phyloP scores from a whole-genome alignment of 192 early-diverging fungal species.

The Martensiomyces pterosporus region DNA sequence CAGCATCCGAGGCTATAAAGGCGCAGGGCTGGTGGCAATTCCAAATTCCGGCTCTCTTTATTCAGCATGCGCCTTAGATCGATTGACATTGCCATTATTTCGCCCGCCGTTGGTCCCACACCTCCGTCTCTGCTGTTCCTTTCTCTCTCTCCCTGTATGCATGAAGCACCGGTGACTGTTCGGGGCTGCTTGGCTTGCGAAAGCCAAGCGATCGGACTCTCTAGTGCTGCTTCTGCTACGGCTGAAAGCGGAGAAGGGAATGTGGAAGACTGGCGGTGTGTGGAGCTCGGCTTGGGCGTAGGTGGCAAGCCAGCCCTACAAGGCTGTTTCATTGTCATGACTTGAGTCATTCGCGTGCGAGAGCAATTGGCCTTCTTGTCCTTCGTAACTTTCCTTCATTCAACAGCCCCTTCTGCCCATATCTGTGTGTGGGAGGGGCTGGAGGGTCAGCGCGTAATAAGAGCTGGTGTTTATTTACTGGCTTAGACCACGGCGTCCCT shows the following conservation, averaged over 20 bases:
- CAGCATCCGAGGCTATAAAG: too few relatives aligned
- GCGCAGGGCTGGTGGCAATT: too few relatives aligned
- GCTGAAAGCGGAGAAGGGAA: too few relatives aligned
- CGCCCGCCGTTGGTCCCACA: too few relatives aligned
- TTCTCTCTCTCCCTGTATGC: not conserved
- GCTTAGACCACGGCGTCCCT: not conserved
- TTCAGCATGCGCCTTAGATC: constrained; percentile 49
- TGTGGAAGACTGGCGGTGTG: not conserved
- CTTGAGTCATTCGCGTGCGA: constrained; percentile 52
- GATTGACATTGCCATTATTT: constrained; percentile 40
- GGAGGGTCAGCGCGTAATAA: too few relatives aligned
- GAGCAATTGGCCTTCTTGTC: constrained; percentile 9
- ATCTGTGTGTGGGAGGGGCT: too few relatives aligned
- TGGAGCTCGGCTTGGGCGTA: constrained; percentile 1
- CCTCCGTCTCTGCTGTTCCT: too few relatives aligned
- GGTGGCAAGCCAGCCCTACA: constrained; percentile 35
- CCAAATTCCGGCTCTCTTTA: too few relatives aligned
- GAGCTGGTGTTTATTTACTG: not conserved
- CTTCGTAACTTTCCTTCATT: not conserved
- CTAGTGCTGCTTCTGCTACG: not conserved
- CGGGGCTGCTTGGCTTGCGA: too few relatives aligned
- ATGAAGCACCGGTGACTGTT: too few relatives aligned
- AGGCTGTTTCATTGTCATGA: constrained; percentile 48
- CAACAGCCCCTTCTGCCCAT: not conserved
- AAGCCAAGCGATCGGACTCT: not conserved